Percentiles rank a stretch among this genome's conserved stretches.
Evolutionary conservation across 768 basidiomycete species (phyloP).

Genomic region (Termitomyces sp.): DNA sequence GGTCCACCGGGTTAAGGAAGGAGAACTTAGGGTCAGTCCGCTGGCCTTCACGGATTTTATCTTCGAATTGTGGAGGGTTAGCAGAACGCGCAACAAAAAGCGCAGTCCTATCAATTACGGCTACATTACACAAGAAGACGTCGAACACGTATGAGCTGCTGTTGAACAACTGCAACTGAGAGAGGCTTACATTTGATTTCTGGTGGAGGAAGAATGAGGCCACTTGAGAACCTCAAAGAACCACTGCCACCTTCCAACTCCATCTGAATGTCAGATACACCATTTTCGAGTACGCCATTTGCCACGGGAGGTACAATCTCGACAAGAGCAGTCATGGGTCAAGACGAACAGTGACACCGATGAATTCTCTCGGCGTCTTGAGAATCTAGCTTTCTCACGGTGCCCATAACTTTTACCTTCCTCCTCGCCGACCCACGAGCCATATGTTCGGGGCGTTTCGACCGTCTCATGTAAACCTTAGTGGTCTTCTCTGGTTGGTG

Average conservation of each 20-base stretch:
- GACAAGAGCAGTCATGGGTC: constrained; percentile 42
- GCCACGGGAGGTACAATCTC: constrained; percentile 18
- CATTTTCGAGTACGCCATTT: constrained; percentile 37
- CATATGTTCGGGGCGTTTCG: constrained; percentile 87
- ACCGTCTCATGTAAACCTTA: constrained; percentile 54
- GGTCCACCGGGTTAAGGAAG: constrained; percentile 94
- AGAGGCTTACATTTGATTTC: constrained; percentile 84
- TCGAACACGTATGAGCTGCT: constrained; percentile 5
- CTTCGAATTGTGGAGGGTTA: constrained; percentile 90
- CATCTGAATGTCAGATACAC: constrained; percentile 36
- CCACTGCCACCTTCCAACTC: constrained; percentile 24
- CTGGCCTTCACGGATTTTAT: constrained; percentile 95
- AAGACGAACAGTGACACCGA: constrained; percentile 12
- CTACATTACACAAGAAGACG: constrained; percentile 30
- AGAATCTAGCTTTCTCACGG: constrained; percentile 23
- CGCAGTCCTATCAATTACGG: constrained; percentile 95
- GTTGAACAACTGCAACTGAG: constrained; percentile 22
- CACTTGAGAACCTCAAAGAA: constrained; percentile 60
- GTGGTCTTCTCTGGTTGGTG: constrained; percentile 82
- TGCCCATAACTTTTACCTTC: constrained; percentile 18
- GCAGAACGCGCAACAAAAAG: constrained; percentile 88
- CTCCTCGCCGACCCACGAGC: constrained; percentile 5
- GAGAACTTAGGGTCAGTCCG: constrained; percentile 97
- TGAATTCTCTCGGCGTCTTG: constrained; percentile 9
- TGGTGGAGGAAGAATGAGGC: constrained; percentile 92